Conservation (phyloP, 2,329 filamentous ascomycete genomes). For the Ophiostoma sp. region DNA sequence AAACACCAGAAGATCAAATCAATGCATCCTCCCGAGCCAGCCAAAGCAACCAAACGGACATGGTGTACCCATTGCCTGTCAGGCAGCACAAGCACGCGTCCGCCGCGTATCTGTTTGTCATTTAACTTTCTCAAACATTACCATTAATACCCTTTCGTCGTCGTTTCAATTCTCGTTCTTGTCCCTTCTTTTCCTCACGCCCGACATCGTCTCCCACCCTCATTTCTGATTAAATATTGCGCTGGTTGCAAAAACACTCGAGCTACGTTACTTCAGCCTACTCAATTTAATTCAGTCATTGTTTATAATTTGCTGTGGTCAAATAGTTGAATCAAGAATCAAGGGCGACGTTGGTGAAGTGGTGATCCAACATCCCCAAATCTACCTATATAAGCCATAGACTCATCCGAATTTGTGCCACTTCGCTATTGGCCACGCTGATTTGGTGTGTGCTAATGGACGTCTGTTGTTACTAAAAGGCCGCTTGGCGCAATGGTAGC, state of each 20-base stretch:
- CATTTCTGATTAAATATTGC: background rate
- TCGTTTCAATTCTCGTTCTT: background rate
- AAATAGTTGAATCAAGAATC: no score
- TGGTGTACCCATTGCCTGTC: no score
- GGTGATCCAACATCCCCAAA: background rate
- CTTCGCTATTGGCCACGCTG: conserved; percentile 27
- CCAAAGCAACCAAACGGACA: no score
- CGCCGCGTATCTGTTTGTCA: no score
- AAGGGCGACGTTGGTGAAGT: background rate
- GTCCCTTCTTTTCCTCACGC: background rate
- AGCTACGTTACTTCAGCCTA: no score
- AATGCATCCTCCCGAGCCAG: no score
- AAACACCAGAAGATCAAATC: no score
- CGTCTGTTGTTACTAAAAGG: conserved; percentile 19
- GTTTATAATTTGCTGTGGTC: background rate
- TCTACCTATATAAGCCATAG: conserved; percentile 24
- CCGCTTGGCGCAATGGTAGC: conserved; percentile 31
- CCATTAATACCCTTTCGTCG: no score
- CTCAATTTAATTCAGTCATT: no score
- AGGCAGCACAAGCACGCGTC: no score
- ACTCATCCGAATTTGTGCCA: conserved; percentile 12
- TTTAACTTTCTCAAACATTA: no score
- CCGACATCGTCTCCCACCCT: no score
- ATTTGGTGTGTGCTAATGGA: conserved; percentile 13
- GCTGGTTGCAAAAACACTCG: background rate